phyloP scores from a whole-genome alignment of 805 yeast species.

The Brettanomyces custersianus region DNA sequence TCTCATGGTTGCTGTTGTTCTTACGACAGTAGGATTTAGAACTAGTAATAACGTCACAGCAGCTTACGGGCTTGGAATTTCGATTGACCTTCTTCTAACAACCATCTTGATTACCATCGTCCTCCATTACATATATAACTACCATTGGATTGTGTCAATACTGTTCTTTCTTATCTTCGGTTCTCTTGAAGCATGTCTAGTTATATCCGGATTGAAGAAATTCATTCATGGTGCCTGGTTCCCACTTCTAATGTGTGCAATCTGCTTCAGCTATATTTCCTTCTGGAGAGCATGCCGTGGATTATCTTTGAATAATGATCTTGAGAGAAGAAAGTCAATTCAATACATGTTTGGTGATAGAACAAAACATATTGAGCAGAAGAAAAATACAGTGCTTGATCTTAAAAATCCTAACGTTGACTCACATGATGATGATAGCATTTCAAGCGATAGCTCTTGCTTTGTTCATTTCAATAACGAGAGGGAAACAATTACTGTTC shows the following conservation, averaged over 20 bases:
- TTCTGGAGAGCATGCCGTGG: constrained; percentile 43
- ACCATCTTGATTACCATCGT: constrained; percentile 36
- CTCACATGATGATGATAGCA: background rate
- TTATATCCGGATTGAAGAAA: constrained; percentile 41
- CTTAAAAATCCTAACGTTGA: constrained; percentile 5
- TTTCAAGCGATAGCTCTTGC: background rate
- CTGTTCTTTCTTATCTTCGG: constrained; percentile 31
- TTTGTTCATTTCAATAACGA: constrained; percentile 1
- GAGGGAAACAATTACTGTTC: constrained; percentile 1
- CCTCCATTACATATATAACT: constrained; percentile 36
- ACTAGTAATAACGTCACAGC: constrained; percentile 43
- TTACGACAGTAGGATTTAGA: constrained; percentile 44
- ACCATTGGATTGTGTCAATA: constrained; percentile 27
- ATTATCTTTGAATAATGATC: constrained; percentile 31
- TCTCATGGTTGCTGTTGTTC: constrained; percentile 41
- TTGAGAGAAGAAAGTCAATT: constrained; percentile 11
- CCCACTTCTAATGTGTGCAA: constrained; percentile 37
- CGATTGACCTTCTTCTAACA: constrained; percentile 47
- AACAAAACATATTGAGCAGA: constrained; percentile 11
- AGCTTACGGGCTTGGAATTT: constrained; percentile 53
- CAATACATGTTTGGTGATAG: constrained; percentile 26
- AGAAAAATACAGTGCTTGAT: constrained; percentile 14
- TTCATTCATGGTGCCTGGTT: constrained; percentile 58
- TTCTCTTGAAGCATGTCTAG: constrained; percentile 37
- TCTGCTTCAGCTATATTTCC: constrained; percentile 28